Evolutionary conservation across 441 rosid species (phyloP), one percentile per base, ranked within the genome.

Genomic region (Macaranga tanarius): DNA sequence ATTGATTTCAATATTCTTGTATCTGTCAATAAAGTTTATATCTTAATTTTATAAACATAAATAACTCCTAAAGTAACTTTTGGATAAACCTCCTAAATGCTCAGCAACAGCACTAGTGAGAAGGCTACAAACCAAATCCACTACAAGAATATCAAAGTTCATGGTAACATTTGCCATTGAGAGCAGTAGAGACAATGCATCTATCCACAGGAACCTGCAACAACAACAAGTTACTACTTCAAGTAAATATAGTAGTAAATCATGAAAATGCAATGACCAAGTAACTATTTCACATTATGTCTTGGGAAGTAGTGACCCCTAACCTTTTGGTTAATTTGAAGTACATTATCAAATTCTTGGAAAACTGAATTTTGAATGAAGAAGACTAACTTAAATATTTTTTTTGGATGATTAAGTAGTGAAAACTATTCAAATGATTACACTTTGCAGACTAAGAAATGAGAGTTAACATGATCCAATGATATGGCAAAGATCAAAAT

Each of bases 51-150:
- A 34, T 34, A 34, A 34, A 34, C 50, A 15, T 16, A 19, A 79
- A 65, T 19, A 50, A 2, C 26, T n/a, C 34, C 38, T 54, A 23
- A 45, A 74, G 58, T 66, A 23, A 48, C 20, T 45, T 50, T 48
- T 19, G 40, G 47, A 40, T 70, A 61, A 76, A 92, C 98, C 97
- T 83, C 97, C 97, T 81, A 90, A 79, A 48, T 94, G 90, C 78
- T 92, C 97, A 67, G 97, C 97, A 72, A 95, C 94, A 60, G 97
- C 97, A 79, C 97, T 97, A 69, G 96, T 87, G 76, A 92, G 75
- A 79, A 95, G 94, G 55, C 97, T 97, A 76, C 97, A 97, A 78
- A 91, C 89, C 92, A 85, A 86, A 86, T 95, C 99, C 72, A 88
- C 87, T 44, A 91, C 88, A 65, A 95, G 91, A 52, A 95, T 83